Evolutionary conservation across 169 alveolate species (phyloP), one percentile per base, ranked within the genome.

Genomic region (Babesia caballi): DNA sequence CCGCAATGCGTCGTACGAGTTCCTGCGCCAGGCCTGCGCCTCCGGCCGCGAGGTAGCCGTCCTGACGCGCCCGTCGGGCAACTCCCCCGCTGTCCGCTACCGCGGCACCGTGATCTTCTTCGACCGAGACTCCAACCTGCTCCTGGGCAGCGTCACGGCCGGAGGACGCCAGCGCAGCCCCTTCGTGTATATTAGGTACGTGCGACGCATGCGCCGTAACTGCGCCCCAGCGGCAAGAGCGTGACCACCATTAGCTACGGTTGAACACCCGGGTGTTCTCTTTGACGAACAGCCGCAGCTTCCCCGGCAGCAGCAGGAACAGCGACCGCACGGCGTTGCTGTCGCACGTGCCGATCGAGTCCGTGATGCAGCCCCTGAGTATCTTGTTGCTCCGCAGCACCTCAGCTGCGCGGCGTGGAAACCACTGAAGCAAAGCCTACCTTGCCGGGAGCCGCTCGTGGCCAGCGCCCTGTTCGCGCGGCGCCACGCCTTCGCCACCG

Each of bases 151-250:
- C 36, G 85, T 50, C 11, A 21, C 21, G 41, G 36, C 21, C 4
- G 61, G 61, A 8, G 72, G 65, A 7, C 25, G 11, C 23, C 27
- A 4, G 0, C n/a, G 15, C 15, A 25, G 7, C 25, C 65, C 80
- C 1, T 63, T 76, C 9, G 56, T 67, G 27, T 76, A 66, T 53
- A 76, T 76, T 9, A 76, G 72, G 85, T 76, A 42, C 2, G 82
- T 54, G 4, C 12, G n/a, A 3, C 11, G 23, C 3, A 11, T 15
- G 15, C 3, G 5, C 17, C 11, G 5, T 40, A 50, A 15, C 14
- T 23, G 28, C 27, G 25, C 42, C 35, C 12, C 58, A 76, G 85
- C 41, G 25, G 50, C 65, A 54, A 53, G 27, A 36, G 54, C 25
- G 61, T 76, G 17, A n/a, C 27, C 19, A 63, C 66, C 70, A 28